phyloP scores from a whole-genome alignment of 2,329 filamentous ascomycete genomes.

The Plectosphaerella cucumerina region DNA sequence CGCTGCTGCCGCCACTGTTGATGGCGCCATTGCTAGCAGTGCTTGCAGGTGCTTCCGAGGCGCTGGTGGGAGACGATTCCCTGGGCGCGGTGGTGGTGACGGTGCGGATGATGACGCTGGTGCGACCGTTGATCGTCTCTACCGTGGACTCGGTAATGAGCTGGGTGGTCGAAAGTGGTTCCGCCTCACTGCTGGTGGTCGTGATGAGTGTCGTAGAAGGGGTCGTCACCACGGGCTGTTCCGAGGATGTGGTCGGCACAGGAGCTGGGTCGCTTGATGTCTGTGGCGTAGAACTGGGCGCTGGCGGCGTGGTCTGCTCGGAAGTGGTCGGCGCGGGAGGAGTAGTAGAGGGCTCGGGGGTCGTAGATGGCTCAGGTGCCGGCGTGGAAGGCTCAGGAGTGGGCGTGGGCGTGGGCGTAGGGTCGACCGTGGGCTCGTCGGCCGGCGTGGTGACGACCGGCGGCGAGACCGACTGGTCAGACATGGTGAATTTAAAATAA shows the following conservation, averaged over 20 bases:
- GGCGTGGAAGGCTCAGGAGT: conserved; percentile 6
- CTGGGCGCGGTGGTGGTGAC: conserved; percentile 14
- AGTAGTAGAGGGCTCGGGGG: conserved; percentile 7
- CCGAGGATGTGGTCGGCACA: conserved; percentile 5
- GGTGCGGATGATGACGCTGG: conserved; percentile 16
- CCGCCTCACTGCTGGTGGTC: conserved; percentile 9
- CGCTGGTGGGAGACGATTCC: conserved; percentile 13
- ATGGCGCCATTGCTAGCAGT: conserved; percentile 22
- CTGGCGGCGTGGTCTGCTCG: conserved; percentile 1
- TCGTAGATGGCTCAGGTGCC: conserved; percentile 5
- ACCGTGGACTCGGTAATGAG: conserved; percentile 4
- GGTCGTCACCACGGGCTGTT: conserved; percentile 7
- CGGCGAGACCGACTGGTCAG: conserved; percentile 19
- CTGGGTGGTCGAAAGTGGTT: conserved; percentile 16
- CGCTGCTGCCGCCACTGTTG: conserved; percentile 19
- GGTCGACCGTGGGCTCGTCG: conserved; percentile 5
- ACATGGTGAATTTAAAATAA: conserved; percentile 27
- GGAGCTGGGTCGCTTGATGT: conserved; percentile 4
- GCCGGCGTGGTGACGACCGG: conserved; percentile 11
- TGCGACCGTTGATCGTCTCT: conserved; percentile 9
- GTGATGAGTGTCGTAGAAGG: conserved; percentile 3
- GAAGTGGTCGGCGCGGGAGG: conserved; percentile 5
- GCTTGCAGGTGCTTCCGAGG: conserved; percentile 15
- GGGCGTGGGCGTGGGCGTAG: conserved; percentile 10
- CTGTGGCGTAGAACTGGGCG: conserved; percentile 13